These are phyloP conservation scores for Fraxinus xanthoxyloides DNA, from an alignment of 305 asterid genomes.

Conservation along the genomic window DNA sequence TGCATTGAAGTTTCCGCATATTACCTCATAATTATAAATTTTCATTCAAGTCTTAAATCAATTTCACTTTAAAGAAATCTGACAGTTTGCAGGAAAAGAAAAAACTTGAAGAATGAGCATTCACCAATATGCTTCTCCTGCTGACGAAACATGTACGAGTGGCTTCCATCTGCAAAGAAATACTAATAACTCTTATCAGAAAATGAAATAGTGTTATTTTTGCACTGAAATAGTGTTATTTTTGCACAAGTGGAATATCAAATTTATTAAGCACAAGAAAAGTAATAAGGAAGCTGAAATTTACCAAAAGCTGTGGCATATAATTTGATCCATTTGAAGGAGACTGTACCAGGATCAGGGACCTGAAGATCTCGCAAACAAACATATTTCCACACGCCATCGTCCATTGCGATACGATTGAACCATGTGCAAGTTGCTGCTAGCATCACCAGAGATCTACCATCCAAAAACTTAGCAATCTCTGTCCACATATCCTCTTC, in stretches of 20 bases:
- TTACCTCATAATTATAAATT: not conserved
- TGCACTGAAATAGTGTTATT: not conserved
- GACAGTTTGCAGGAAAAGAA: not conserved
- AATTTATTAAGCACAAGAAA: not conserved
- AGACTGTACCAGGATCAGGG: slow-evolving; percentile 62
- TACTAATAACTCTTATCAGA: slow-evolving; percentile 13
- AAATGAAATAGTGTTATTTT: slow-evolving; percentile 9
- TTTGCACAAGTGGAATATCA: not conserved
- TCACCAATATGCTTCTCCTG: slow-evolving; percentile 89
- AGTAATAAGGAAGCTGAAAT: slow-evolving; percentile 22
- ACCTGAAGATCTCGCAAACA: slow-evolving; percentile 96
- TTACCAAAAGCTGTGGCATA: slow-evolving; percentile 85
- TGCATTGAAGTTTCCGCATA: not conserved
- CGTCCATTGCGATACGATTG: slow-evolving; percentile 58
- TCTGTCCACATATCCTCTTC: slow-evolving; percentile 95
- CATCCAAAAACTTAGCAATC: slow-evolving; percentile 91
- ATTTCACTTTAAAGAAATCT: not conserved
- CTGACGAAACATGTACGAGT: slow-evolving; percentile 75
- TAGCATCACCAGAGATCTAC: slow-evolving; percentile 83
- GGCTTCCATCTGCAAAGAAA: slow-evolving; percentile 81
- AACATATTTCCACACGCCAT: slow-evolving; percentile 77
- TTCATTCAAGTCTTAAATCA: not conserved
- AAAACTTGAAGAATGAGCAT: slow-evolving; percentile 5
- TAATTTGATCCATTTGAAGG: slow-evolving; percentile 74
- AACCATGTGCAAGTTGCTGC: slow-evolving; percentile 84